These are phyloP conservation scores for Wickerhamomyces xylosicus DNA, from an alignment of 805 yeast species.

Conservation along the genomic window DNA sequence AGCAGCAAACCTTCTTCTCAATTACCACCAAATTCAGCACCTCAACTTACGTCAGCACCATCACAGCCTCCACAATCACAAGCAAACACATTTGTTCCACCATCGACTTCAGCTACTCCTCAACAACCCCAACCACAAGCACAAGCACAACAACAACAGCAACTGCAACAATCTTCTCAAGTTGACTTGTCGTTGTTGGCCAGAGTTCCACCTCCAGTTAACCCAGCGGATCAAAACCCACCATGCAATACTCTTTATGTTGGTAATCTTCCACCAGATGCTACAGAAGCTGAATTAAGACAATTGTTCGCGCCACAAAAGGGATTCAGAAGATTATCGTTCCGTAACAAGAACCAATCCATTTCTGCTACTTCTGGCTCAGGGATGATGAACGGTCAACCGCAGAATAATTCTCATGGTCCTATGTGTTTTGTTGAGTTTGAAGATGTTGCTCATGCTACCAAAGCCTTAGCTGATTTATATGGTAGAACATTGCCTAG, in stretches of 20 bases:
- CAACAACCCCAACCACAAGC: constrained; percentile 3
- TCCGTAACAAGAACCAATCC: constrained; percentile 59
- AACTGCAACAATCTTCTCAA: constrained; percentile 20
- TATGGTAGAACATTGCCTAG: constrained; percentile 90
- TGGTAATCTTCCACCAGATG: constrained; percentile 95
- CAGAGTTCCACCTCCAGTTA: constrained; percentile 83
- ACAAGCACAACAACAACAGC: constrained; percentile 4
- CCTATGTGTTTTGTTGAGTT: constrained; percentile 99
- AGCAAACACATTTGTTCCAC: neutral
- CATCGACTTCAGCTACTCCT: constrained; percentile 4
- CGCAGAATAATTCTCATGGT: constrained; percentile 44
- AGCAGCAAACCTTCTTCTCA: constrained; percentile 1
- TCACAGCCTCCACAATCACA: constrained; percentile 3
- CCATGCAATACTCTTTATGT: constrained; percentile 97
- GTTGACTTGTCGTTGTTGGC: constrained; percentile 66
- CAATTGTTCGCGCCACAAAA: constrained; percentile 78
- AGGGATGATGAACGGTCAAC: constrained; percentile 21
- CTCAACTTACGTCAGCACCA: constrained; percentile 3
- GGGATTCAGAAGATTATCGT: constrained; percentile 88
- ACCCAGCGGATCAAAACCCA: constrained; percentile 98
- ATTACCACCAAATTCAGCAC: constrained; percentile 2
- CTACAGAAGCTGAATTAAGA: constrained; percentile 86
- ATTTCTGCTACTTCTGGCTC: constrained; percentile 22
- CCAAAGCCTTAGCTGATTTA: constrained; percentile 85
- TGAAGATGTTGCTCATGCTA: constrained; percentile 90